Base-by-base conservation (phyloP, 345 rosid species). In the Gossypium bickii region DNA sequence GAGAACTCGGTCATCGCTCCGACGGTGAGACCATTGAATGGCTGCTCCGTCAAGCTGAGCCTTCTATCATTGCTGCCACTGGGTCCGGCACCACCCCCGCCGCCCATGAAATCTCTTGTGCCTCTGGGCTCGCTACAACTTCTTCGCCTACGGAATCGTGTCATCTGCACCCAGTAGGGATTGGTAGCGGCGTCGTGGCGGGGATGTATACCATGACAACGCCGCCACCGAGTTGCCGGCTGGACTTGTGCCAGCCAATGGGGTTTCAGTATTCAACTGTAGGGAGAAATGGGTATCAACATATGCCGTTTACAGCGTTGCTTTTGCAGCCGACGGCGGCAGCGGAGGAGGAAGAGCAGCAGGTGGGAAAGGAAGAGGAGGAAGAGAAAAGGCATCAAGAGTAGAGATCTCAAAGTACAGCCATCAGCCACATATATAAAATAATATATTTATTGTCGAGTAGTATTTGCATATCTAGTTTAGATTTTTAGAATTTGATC, bases 1-100 rank as follows among this genome's bases (percentile, higher is more conserved):
- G 89, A 48, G 93, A 91, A 68, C 93, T 91, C 34, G 92, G 92
- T 78, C 92, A 84, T 78, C 85, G 87, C 18, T 75, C 72, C n/a
- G 77, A 75, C 17, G 77, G 77, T 2, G 71, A 75, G 65, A 75
- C 77, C 44, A 75, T 75, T 41, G 77, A 75, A 53, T 75, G 77
- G 77, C 52, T 75, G 41, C 77, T 75, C 64, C 85, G 80, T 34
- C 80, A 84, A 41, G 90, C 90, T 0, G 90, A 89, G 86, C 87
- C 85, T 10, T 78, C 88, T 55, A 87, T 89, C 58, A 77, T 84
- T 8, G 90, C 86, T 17, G 83, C 90, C 63, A 87, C 89, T 1
- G 90, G 92, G 0, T 81, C 86, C 8, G 88, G 90, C 8, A 89
- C 86, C 20, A 47, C 77, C 63, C 92, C 89, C 1, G 76, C 88